Percentiles rank a stretch among this genome's conserved stretches.
These are phyloP conservation scores for Strobilomyces dryophilus DNA, from an alignment of 768 basidiomycete species.

Conservation along the genomic window DNA sequence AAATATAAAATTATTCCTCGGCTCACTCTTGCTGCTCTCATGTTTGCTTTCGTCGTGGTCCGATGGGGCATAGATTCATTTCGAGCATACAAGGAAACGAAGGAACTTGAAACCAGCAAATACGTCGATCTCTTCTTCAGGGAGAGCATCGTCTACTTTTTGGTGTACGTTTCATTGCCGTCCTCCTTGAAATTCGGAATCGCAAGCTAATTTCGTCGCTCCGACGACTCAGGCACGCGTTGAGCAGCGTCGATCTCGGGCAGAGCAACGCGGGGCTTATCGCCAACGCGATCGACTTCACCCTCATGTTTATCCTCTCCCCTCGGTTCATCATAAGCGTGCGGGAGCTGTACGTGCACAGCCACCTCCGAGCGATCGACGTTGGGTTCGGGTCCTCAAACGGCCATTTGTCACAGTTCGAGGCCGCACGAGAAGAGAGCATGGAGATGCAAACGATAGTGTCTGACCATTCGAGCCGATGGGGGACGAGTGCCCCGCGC, in stretches of 20 bases:
- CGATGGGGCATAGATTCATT: conserved; percentile 5
- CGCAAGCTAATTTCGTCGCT: neutral
- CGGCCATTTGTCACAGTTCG: too few relatives aligned
- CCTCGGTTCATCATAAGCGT: conserved; percentile 22
- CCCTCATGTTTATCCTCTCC: conserved; percentile 7
- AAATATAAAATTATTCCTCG: conserved; percentile 11
- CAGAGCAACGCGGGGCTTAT: neutral
- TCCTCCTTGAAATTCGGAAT: too few relatives aligned
- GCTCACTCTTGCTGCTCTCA: conserved; percentile 6
- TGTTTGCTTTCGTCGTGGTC: conserved; percentile 6
- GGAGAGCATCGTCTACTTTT: conserved; percentile 16
- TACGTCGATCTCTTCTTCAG: conserved; percentile 14
- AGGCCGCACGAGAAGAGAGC: too few relatives aligned
- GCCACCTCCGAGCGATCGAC: too few relatives aligned
- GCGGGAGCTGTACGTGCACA: conserved; percentile 7
- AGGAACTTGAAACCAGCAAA: conserved; percentile 8
- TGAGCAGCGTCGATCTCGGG: conserved; percentile 11
- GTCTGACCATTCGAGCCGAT: too few relatives aligned
- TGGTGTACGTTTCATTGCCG: conserved; percentile 10
- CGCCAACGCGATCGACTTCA: neutral
- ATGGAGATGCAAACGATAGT: too few relatives aligned
- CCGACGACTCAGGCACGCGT: conserved; percentile 13
- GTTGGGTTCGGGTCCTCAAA: too few relatives aligned
- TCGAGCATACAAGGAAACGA: conserved; percentile 8
- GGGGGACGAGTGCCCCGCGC: too few relatives aligned